A percentile compares a stretch with the other conserved stretches of the same genome.
Evolutionary conservation across 805 yeast species (phyloP).

Genomic region (Priceomyces carsonii): DNA sequence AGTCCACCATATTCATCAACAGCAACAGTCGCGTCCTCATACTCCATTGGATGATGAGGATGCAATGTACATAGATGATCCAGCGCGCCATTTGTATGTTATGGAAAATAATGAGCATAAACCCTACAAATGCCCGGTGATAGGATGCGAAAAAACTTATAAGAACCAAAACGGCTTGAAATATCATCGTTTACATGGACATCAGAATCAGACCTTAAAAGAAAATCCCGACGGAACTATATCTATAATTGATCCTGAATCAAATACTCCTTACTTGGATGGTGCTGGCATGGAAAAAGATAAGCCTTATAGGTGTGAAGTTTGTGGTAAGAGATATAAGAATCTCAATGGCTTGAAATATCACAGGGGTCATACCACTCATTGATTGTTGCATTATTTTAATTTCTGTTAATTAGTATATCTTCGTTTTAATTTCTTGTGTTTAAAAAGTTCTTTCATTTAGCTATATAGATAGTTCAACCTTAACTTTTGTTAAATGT

Average conservation of each 20-base stretch:
- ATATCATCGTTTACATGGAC: constrained; percentile 94
- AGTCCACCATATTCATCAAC: constrained; percentile 14
- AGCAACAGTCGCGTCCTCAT: constrained; percentile 16
- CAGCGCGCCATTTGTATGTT: constrained; percentile 91
- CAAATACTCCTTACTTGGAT: constrained; percentile 86
- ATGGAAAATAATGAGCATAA: constrained; percentile 89
- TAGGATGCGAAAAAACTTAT: constrained; percentile 96
- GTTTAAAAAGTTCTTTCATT: no score
- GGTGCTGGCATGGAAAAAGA: constrained; percentile 96
- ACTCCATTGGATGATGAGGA: constrained; percentile 55
- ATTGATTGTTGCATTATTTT: constrained; percentile 39
- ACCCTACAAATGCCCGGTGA: constrained; percentile 96
- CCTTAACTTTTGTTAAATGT: no score
- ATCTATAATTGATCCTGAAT: constrained; percentile 88
- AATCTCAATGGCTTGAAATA: constrained; percentile 94
- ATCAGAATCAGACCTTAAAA: constrained; percentile 89
- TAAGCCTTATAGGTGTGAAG: constrained; percentile 97
- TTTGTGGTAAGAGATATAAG: constrained; percentile 96
- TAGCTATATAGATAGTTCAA: no score
- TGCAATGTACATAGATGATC: constrained; percentile 90
- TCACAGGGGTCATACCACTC: constrained; percentile 98
- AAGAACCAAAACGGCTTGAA: constrained; percentile 97
- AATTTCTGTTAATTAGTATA: no score
- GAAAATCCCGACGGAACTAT: constrained; percentile 92
- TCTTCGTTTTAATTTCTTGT: no score